Percentiles rank a stretch among this genome's conserved stretches.
Evolutionary conservation across 352 stramenopile species (phyloP).

Genomic region (Albugo laibachii): DNA sequence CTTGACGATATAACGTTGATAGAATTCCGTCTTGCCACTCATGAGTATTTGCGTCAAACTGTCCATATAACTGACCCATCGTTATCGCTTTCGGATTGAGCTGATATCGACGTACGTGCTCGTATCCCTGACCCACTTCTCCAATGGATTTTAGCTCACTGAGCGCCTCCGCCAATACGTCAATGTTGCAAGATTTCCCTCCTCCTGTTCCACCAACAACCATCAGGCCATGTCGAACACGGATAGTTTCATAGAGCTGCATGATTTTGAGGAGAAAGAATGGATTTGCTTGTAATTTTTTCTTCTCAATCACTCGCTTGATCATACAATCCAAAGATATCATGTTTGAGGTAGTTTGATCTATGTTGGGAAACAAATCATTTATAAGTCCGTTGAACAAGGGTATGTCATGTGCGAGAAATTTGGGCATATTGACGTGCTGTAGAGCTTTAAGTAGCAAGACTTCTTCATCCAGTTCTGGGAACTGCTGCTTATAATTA

Average conservation of each 20-base stretch:
- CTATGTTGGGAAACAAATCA: conserved; percentile 86
- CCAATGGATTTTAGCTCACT: conserved; percentile 67
- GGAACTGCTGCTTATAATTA: conserved; percentile 87
- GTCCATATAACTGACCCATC: conserved; percentile 90
- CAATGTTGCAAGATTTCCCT: conserved; percentile 80
- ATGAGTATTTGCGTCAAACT: conserved; percentile 89
- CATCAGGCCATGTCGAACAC: conserved; percentile 89
- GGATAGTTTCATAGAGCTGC: conserved; percentile 90
- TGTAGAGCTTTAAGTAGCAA: conserved; percentile 83
- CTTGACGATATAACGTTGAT: conserved; percentile 77
- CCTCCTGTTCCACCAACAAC: conserved; percentile 86
- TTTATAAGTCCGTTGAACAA: conserved; percentile 89
- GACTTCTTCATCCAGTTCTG: conserved; percentile 86
- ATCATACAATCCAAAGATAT: conserved; percentile 68
- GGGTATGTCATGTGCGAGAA: conserved; percentile 87
- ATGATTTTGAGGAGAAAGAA: conserved; percentile 89
- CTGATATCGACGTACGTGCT: conserved; percentile 72
- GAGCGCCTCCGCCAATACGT: conserved; percentile 72
- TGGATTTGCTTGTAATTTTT: conserved; percentile 67
- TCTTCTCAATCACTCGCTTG: conserved; percentile 72
- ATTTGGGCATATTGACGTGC: conserved; percentile 92
- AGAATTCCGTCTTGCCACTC: conserved; percentile 90
- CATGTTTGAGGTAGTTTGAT: conserved; percentile 79
- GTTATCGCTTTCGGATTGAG: conserved; percentile 92
- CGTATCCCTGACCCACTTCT: conserved; percentile 59